phyloP scores from a whole-genome alignment of 129 eudicot species.

The Pittosporum tobira region DNA sequence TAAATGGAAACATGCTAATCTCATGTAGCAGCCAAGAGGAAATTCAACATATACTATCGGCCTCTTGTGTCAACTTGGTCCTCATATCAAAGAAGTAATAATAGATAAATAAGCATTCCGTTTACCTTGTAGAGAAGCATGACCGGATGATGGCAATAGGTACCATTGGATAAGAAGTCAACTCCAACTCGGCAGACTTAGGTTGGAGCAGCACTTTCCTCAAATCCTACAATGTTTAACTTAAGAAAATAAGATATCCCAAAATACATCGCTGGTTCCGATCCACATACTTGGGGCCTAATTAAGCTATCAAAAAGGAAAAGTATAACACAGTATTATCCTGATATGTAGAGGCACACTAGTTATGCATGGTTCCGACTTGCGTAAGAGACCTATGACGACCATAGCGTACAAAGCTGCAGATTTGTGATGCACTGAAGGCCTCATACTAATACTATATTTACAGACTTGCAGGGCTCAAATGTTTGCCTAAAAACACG shows the following conservation, averaged over 20 bases:
- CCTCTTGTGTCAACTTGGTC: too few species aligned
- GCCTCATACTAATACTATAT: not conserved
- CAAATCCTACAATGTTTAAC: constrained; percentile 46
- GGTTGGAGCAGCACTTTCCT: constrained; percentile 49
- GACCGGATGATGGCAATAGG: constrained; percentile 63
- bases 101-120: too few species aligned
- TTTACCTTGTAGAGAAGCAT: constrained; percentile 88
- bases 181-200: constrained; percentile 33
- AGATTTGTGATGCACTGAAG: too few species aligned
- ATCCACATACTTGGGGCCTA: too few species aligned
- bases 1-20: too few species aligned
- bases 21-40: too few species aligned
- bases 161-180: constrained; percentile 58
- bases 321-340: not conserved
- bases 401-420: not conserved
- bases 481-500: too few species aligned
- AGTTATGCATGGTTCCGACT: not conserved
- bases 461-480: not conserved
- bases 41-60: too few species aligned
- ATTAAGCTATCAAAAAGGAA: too few species aligned
- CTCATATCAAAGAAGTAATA: too few species aligned
- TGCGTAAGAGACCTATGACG: not conserved
- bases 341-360: not conserved
- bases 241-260: constrained; percentile 5
- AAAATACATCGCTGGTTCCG: not conserved